Percentiles rank a stretch among this genome's conserved stretches.
Evolutionary conservation across 2,329 filamentous ascomycete species (phyloP).

Genomic region (Piedraia hortae): DNA sequence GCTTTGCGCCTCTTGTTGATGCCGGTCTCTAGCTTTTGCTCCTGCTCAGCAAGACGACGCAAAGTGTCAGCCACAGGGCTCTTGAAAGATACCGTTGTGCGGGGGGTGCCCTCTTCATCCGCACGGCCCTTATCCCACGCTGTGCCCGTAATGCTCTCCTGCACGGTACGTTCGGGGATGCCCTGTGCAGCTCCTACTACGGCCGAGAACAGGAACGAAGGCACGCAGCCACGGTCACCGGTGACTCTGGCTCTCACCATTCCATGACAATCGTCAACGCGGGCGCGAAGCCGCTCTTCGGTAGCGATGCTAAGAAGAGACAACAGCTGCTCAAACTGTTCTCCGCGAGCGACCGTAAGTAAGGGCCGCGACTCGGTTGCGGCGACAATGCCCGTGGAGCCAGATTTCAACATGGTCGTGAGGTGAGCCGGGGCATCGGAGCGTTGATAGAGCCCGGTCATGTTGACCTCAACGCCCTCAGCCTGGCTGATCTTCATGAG

Average conservation of each 20-base stretch:
- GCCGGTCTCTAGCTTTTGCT: constrained; percentile 45
- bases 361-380: constrained; percentile 5
- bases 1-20: constrained; percentile 20
- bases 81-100: constrained; percentile 18
- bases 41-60: constrained; percentile 33
- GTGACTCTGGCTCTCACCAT: constrained; percentile 44
- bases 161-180: constrained; percentile 13
- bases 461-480: constrained; percentile 29
- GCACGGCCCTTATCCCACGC: constrained; percentile 8
- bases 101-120: constrained; percentile 4
- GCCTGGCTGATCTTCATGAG: constrained; percentile 31
- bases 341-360: constrained; percentile 36
- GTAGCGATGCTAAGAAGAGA: constrained; percentile 59
- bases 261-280: constrained; percentile 50
- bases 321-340: constrained; percentile 54
- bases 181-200: constrained; percentile 26
- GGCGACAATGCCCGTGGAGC: constrained; percentile 7
- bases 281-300: constrained; percentile 46
- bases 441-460: constrained; percentile 23
- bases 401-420: constrained; percentile 9
- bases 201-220: constrained; percentile 46
- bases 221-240: constrained; percentile 56
- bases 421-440: constrained; percentile 3
- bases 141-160: constrained; percentile 11
- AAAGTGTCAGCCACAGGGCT: constrained; percentile 23